Percentiles rank a stretch among this genome's conserved stretches.
phyloP scores from a whole-genome alignment of 441 rosid species.

The Populus hybrid region DNA sequence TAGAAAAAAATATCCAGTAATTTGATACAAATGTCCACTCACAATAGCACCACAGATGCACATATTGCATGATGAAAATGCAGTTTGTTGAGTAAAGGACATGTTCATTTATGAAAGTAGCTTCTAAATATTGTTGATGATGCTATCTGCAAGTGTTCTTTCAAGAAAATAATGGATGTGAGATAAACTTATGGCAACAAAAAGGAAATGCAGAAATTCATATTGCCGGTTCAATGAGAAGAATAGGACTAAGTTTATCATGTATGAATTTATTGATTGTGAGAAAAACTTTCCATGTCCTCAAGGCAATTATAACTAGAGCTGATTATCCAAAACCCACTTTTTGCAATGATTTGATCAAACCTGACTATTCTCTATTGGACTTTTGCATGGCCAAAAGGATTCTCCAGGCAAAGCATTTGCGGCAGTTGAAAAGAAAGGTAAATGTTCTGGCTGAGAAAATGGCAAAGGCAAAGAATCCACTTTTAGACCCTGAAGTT shows the following conservation, averaged over 20 bases:
- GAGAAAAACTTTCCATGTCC: not conserved
- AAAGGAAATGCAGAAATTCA: not conserved
- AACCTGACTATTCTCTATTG: constrained; percentile 51
- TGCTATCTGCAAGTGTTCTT: not conserved
- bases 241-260: not conserved
- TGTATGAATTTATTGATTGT: not conserved
- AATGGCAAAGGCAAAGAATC: constrained; percentile 39
- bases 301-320: not conserved
- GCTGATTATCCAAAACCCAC: not conserved
- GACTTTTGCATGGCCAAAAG: constrained; percentile 70
- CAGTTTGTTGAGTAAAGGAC: not conserved
- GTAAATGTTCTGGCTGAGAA: constrained; percentile 42
- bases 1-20: not conserved
- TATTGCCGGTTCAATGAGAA: not conserved
- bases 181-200: not conserved
- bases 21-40: not conserved
- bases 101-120: not conserved
- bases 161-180: not conserved
- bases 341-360: constrained; percentile 5
- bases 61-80: not conserved
- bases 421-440: constrained; percentile 44
- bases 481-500: constrained; percentile 35
- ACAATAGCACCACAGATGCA: not conserved
- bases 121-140: not conserved
- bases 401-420: constrained; percentile 48